A percentile compares a stretch with the other conserved stretches of the same genome.
These are phyloP conservation scores for Sporothrix luriei DNA, from an alignment of 2,329 filamentous ascomycete genomes.

Conservation along the genomic window DNA sequence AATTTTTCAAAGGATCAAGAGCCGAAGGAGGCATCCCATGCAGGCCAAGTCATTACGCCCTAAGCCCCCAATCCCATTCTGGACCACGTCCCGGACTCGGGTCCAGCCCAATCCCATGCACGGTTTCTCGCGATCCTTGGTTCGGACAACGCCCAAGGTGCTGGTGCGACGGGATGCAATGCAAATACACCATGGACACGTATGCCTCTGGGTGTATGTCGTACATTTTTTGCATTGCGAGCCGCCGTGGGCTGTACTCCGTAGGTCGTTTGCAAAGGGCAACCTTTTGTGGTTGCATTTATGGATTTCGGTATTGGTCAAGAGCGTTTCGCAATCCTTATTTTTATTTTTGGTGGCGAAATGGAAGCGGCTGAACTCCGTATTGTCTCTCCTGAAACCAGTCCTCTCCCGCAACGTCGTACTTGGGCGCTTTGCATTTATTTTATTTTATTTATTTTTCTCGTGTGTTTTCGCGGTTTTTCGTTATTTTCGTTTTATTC, in stretches of 20 bases:
- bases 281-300: slow-evolving; percentile 8
- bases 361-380: background rate
- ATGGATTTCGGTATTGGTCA: background rate
- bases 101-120: slow-evolving; percentile 18
- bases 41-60: background rate
- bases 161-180: background rate
- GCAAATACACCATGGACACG: background rate
- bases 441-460: too few species aligned
- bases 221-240: background rate
- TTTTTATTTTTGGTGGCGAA: background rate
- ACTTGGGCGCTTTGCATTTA: background rate
- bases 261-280: background rate
- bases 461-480: background rate
- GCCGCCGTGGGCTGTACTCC: background rate
- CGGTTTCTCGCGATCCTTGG: slow-evolving; percentile 19
- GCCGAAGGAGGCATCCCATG: slow-evolving; percentile 26
- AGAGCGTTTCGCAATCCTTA: background rate
- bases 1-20: background rate
- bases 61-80: background rate
- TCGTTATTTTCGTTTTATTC: background rate
- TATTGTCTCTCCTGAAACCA: background rate
- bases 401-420: slow-evolving; percentile 1
- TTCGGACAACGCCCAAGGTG: slow-evolving; percentile 19
- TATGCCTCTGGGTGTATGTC: too few species aligned
- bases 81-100: slow-evolving; percentile 17